Percentiles rank a stretch among this genome's conserved stretches.
These are phyloP conservation scores for Cyclocybe aegerita DNA, from an alignment of 768 basidiomycete species.

Conservation along the genomic window DNA sequence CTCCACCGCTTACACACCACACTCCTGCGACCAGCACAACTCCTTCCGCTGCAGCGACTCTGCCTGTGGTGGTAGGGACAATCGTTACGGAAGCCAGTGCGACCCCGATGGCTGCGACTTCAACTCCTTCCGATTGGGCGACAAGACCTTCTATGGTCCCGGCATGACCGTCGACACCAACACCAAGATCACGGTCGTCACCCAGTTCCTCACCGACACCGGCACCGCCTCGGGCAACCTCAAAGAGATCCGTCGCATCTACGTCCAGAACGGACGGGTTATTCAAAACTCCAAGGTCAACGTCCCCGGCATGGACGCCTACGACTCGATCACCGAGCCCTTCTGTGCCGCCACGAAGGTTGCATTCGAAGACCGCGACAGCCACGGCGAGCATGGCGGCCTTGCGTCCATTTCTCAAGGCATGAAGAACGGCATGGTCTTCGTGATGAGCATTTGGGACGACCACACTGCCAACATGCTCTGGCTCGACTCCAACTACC, in stretches of 20 bases:
- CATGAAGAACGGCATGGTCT: slow-evolving; percentile 2
- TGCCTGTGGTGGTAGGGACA: slow-evolving; percentile 7
- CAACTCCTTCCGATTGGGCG: slow-evolving; percentile 21
- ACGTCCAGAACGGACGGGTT: slow-evolving; percentile 19
- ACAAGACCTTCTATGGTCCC: slow-evolving; percentile 18
- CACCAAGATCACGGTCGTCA: slow-evolving; percentile 23
- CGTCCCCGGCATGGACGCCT: slow-evolving; percentile 15
- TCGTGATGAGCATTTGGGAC: slow-evolving; percentile 2
- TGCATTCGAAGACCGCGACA: background rate
- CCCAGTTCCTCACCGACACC: slow-evolving; percentile 19
- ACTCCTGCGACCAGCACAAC: slow-evolving; percentile 16
- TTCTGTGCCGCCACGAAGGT: background rate
- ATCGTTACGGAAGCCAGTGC: slow-evolving; percentile 15
- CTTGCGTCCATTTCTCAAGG: background rate
- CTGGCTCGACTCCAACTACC: too few species aligned
- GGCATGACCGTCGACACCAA: slow-evolving; percentile 21
- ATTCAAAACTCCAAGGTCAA: slow-evolving; percentile 19
- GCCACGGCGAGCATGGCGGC: background rate
- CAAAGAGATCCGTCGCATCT: too few species aligned
- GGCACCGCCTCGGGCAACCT: slow-evolving; percentile 17
- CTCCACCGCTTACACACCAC: slow-evolving; percentile 20
- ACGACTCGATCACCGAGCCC: background rate
- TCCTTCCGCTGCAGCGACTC: slow-evolving; percentile 16
- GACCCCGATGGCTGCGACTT: slow-evolving; percentile 23
- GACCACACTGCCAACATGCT: too few species aligned